Evolutionary conservation across 768 basidiomycete genomes (phyloP).

Genomic region (Amanita thiersii): DNA sequence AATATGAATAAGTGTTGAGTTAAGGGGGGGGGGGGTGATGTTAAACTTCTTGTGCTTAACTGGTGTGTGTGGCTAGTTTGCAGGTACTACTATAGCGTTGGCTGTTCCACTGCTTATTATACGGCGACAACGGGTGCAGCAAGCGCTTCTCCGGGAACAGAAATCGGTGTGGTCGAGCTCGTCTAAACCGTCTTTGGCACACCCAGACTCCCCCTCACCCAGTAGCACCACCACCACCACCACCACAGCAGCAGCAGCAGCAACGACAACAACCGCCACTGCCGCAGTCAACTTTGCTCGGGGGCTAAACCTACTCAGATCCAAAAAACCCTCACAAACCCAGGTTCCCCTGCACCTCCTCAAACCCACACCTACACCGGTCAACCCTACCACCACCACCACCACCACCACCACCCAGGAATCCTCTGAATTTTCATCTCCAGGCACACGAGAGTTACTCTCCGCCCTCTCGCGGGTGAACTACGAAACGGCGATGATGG

Average conservation of each 20-base stretch:
- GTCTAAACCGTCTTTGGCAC: constrained; percentile 19
- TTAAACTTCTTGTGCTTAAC: constrained; percentile 11
- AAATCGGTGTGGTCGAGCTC: constrained; percentile 20
- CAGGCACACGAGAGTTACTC: constrained; percentile 22
- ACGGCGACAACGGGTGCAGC: constrained; percentile 20
- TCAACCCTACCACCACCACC: not conserved
- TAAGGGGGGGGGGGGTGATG: too few relatives aligned
- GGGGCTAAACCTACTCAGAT: not conserved
- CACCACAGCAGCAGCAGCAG: too few relatives aligned
- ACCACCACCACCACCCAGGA: not conserved
- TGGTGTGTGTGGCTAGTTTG: constrained; percentile 15
- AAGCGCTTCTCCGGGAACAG: constrained; percentile 17
- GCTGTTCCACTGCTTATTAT: constrained; percentile 28
- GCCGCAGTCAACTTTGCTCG: constrained; percentile 7
- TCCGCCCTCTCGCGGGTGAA: constrained; percentile 28
- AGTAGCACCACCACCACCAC: too few relatives aligned
- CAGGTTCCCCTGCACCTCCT: constrained; percentile 8
- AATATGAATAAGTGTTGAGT: too few relatives aligned
- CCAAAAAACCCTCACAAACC: not conserved
- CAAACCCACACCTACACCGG: not conserved
- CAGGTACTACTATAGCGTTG: constrained; percentile 12
- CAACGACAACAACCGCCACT: constrained; percentile 10
- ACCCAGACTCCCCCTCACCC: constrained; percentile 5
- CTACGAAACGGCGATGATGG: constrained; percentile 45
- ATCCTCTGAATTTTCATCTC: constrained; percentile 18